Evolutionary conservation across 106 monocot genomes (phyloP), one percentile per base, ranked within the genome.

Genomic region (Acorus calamus): DNA sequence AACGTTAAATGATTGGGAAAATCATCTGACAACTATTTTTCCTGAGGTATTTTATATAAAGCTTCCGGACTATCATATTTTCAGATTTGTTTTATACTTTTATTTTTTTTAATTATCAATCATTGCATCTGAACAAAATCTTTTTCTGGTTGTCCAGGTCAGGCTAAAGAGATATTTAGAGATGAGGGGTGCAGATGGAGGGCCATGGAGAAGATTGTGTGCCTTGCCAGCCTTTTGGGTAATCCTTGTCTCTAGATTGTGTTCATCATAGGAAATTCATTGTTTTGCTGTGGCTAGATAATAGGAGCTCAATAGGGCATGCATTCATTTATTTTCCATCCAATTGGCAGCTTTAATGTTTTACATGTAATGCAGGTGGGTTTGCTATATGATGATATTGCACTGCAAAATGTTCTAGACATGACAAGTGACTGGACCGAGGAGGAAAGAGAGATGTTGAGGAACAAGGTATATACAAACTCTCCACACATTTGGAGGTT

Each of bases 141-240:
- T 68, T 12, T 52, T 50, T 56, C 66, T 47, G n/a, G 6, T 48
- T 61, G 66, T 71, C 46, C 79, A 96, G 96, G 96, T 98, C 13
- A 91, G 96, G 60, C 61, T 98, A 57, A 98, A 98, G 76, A 78
- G 85, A 66, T 98, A 91, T 80, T 66, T 98, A 61, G 96, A 98
- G 78, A 98, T 98, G 96, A 88, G 96, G 73, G 96, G 96, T 73
- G 96, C 96, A 65, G 96, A 98, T 83, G 96, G 91, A 58, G 96
- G 96, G 52, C 96, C 96, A 53, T 98, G 91, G 96, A 88, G 90
- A 65, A 91, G 83, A 78, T 75, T 98, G 68, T 98, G 96, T 68
- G 96, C 91, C 72, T 70, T 98, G 54, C 96, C 96, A 57, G 96
- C 91, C 68, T 98, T 91, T 77, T 98, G 96, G 96, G 96, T 96